Conservation (phyloP, 257 asterid genomes). For the Solanum neorickii region DNA sequence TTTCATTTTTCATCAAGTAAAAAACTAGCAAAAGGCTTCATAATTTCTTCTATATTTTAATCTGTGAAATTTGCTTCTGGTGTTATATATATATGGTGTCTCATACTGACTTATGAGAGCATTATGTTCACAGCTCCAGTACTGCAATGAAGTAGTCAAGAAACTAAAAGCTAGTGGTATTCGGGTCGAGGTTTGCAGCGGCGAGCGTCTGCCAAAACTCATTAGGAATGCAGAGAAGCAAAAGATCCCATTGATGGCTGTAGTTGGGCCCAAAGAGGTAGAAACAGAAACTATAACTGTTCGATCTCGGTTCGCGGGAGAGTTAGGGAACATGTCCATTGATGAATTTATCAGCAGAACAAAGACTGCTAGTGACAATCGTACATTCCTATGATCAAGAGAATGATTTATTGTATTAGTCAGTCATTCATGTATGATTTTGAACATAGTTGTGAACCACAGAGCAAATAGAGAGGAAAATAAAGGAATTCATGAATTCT, state of each 20-base stretch:
- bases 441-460: background rate
- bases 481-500: background rate
- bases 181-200: slow-evolving; percentile 66
- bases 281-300: slow-evolving; percentile 61
- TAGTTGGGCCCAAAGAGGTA: slow-evolving; percentile 76
- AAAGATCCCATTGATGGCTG: slow-evolving; percentile 88
- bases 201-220: slow-evolving; percentile 80
- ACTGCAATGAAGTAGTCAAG: slow-evolving; percentile 52
- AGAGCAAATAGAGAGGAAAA: background rate
- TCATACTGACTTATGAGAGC: background rate
- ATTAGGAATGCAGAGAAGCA: slow-evolving; percentile 80
- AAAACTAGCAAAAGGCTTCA: background rate
- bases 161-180: slow-evolving; percentile 54
- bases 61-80: background rate
- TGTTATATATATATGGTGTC: background rate
- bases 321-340: slow-evolving; percentile 64
- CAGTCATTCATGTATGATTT: background rate
- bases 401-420: background rate
- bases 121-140: slow-evolving; percentile 49
- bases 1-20: background rate
- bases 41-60: background rate
- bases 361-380: slow-evolving; percentile 46
- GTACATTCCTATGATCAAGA: slow-evolving; percentile 28
- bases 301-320: slow-evolving; percentile 78
- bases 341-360: slow-evolving; percentile 52